Evolutionary conservation across 2,329 filamentous ascomycete genomes (phyloP).

Genomic region (Cercospora berteroae): DNA sequence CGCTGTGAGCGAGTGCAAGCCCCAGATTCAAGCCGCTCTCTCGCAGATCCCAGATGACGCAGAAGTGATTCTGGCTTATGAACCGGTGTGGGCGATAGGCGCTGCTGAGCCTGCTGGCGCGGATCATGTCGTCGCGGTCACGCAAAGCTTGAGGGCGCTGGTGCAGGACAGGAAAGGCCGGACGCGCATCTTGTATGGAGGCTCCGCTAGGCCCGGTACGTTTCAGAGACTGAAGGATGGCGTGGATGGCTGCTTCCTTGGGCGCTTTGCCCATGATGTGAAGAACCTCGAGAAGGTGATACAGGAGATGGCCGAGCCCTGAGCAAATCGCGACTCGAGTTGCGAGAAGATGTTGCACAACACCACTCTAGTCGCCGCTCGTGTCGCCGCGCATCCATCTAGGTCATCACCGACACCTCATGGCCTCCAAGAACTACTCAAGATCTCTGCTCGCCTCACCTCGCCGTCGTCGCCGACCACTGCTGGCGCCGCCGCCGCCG

Average conservation of each 20-base stretch:
- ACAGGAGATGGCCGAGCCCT: slow-evolving; percentile 57
- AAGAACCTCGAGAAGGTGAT: slow-evolving; percentile 70
- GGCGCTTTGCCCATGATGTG: slow-evolving; percentile 76
- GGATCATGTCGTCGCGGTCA: slow-evolving; percentile 70
- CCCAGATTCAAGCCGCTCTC: slow-evolving; percentile 65
- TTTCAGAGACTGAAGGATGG: slow-evolving; percentile 65
- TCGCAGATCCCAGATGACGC: slow-evolving; percentile 58
- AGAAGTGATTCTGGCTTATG: slow-evolving; percentile 77
- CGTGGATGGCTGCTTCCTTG: slow-evolving; percentile 78
- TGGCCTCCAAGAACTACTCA: background rate
- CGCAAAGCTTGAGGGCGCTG: slow-evolving; percentile 61
- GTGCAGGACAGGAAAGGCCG: slow-evolving; percentile 53
- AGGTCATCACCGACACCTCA: background rate
- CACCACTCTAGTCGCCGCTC: background rate
- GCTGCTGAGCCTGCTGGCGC: slow-evolving; percentile 67
- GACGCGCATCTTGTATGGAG: slow-evolving; percentile 75
- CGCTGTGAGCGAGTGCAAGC: slow-evolving; percentile 64
- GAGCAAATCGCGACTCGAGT: background rate
- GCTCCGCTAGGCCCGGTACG: slow-evolving; percentile 76
- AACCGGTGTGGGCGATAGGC: slow-evolving; percentile 87
- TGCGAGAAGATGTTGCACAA: background rate
- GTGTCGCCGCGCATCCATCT: background rate
- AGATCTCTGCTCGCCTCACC: background rate
- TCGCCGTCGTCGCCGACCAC: background rate
- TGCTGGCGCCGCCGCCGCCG: background rate